Evolutionary conservation across 1,139 yeast species (phyloP).

Genomic region (Kodamaea plutei): DNA sequence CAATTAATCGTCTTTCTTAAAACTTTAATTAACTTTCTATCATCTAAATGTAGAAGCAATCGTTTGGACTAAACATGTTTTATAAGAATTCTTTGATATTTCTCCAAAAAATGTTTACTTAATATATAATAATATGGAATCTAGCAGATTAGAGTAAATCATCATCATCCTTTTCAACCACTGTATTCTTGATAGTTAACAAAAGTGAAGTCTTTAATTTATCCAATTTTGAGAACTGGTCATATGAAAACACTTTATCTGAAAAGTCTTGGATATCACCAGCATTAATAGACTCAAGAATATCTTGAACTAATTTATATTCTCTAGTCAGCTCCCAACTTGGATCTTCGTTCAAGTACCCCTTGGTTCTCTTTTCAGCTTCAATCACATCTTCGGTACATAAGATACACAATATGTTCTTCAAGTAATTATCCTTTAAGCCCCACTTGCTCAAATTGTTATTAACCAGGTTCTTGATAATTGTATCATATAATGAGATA

Average conservation of each 20-base stretch:
- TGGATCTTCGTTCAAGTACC: constrained; percentile 69
- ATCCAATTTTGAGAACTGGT: constrained; percentile 85
- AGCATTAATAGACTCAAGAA: constrained; percentile 68
- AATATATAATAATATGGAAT: no score
- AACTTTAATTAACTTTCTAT: no score
- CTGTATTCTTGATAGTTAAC: constrained; percentile 72
- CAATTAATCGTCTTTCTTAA: no score
- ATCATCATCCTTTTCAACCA: constrained; percentile 71
- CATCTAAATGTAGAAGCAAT: no score
- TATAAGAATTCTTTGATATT: no score
- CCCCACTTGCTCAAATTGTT: constrained; percentile 85
- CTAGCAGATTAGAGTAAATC: constrained; percentile 27
- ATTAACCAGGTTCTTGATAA: constrained; percentile 72
- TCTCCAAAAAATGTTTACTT: no score
- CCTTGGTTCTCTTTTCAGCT: constrained; percentile 67
- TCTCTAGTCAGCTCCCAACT: constrained; percentile 79
- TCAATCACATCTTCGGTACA: constrained; percentile 85
- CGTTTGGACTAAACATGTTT: no score
- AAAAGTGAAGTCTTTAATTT: constrained; percentile 88
- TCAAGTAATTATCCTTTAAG: constrained; percentile 84
- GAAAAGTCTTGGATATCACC: constrained; percentile 80
- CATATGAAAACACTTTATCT: constrained; percentile 74
- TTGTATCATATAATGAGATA: constrained; percentile 66
- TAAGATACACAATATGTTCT: constrained; percentile 75
- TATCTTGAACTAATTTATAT: constrained; percentile 56